These are phyloP conservation scores for Malassezia furfur DNA, from an alignment of 1,284 basidiomycete species.

Conservation along the genomic window DNA sequence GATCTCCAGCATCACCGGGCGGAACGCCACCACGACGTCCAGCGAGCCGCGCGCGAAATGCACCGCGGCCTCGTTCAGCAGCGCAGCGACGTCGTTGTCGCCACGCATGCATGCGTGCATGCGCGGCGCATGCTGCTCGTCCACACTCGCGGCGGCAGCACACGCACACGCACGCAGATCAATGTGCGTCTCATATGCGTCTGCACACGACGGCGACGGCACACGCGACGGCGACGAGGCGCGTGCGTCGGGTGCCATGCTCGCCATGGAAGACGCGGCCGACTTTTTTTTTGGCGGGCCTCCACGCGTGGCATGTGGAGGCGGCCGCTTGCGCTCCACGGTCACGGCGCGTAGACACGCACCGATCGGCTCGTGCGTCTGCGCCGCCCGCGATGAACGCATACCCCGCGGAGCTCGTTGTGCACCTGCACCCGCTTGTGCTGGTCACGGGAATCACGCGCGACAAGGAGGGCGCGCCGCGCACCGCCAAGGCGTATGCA, in stretches of 20 bases:
- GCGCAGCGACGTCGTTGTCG: not conserved
- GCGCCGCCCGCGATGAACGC: conserved; percentile 14
- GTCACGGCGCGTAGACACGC: not conserved
- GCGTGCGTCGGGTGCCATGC: not conserved
- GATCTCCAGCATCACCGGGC: conserved; percentile 43
- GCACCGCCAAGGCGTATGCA: not conserved
- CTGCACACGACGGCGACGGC: too few species aligned
- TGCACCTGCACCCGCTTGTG: conserved; percentile 20
- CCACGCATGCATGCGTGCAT: conserved; percentile 3
- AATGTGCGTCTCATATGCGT: too few species aligned
- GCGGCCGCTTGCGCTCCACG: too few species aligned
- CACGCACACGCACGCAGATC: conserved; percentile 12
- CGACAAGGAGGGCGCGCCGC: not conserved
- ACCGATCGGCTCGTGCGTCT: not conserved
- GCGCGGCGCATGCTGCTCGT: not conserved
- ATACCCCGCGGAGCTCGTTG: conserved; percentile 21
- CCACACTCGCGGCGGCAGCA: not conserved
- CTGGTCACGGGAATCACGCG: conserved; percentile 17
- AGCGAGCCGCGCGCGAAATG: conserved; percentile 37
- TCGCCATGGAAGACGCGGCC: not conserved
- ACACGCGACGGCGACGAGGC: not conserved
- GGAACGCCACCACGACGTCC: conserved; percentile 32
- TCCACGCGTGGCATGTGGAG: too few species aligned
- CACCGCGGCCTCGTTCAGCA: conserved; percentile 9
- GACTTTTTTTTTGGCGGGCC: not conserved